Conservation (phyloP, 164 flowering plant genomes). For the Brasenia schreberi region DNA sequence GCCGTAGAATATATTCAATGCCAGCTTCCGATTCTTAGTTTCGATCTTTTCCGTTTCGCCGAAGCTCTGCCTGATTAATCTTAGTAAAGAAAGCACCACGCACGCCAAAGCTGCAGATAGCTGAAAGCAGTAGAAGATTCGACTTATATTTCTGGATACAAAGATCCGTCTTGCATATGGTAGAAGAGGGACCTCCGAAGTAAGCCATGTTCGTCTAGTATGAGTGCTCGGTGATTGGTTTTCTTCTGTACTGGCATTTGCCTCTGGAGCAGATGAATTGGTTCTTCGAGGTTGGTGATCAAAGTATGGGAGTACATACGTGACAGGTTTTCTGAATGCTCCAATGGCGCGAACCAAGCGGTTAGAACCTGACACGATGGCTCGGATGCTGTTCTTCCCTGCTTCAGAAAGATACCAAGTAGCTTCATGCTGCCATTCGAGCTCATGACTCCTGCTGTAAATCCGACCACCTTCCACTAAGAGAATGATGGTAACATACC, state of each 20-base stretch:
- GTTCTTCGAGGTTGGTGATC: background rate
- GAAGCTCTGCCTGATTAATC: conserved; percentile 50
- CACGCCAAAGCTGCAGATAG: conserved; percentile 69
- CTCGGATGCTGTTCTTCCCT: conserved; percentile 57
- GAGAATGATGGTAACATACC: conserved; percentile 67
- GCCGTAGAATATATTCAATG: conserved; percentile 66
- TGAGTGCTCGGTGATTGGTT: background rate
- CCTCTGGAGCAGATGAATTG: background rate
- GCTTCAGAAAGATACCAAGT: conserved; percentile 67
- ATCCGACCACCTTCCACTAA: conserved; percentile 77
- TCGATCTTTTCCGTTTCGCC: conserved; percentile 57
- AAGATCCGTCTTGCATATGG: conserved; percentile 72
- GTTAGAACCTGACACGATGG: conserved; percentile 41
- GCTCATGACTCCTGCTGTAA: conserved; percentile 90
- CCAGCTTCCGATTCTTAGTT: conserved; percentile 55
- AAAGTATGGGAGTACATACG: background rate
- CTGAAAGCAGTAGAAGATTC: conserved; percentile 84
- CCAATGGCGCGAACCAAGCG: conserved; percentile 15
- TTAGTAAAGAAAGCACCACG: conserved; percentile 50
- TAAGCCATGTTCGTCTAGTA: conserved; percentile 43
- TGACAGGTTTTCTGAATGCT: conserved; percentile 13
- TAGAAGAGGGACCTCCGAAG: conserved; percentile 75
- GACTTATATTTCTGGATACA: conserved; percentile 57
- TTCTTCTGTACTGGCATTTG: background rate
- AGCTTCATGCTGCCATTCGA: conserved; percentile 82